Conservation (phyloP, 495 filamentous ascomycete species). For the Sordaria brevicollis region DNA sequence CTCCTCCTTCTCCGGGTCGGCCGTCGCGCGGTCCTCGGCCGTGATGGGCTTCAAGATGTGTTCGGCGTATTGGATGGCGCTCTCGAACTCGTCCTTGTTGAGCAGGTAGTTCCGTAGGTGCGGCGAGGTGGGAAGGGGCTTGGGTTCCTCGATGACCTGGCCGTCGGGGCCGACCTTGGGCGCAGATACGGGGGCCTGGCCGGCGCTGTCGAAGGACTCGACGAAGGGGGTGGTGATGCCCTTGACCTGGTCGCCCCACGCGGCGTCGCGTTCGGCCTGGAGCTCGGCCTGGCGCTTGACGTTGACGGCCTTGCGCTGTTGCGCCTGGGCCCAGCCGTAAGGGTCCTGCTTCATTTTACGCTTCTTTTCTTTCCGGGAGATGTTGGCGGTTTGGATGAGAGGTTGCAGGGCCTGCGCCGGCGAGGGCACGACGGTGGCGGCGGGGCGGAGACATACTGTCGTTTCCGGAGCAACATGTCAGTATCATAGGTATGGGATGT, state of each 20-base stretch:
- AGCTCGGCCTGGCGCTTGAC: conserved; percentile 60
- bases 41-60: conserved; percentile 47
- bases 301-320: conserved; percentile 72
- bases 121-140: conserved; percentile 30
- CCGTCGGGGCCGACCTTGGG: conserved; percentile 27
- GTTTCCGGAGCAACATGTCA: conserved; percentile 4
- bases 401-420: conserved; percentile 26
- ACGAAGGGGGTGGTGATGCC: conserved; percentile 74
- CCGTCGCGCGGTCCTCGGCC: conserved; percentile 20
- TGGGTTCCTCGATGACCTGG: conserved; percentile 20
- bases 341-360: conserved; percentile 48
- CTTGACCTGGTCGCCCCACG: conserved; percentile 64
- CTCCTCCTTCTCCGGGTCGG: conserved; percentile 38
- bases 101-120: conserved; percentile 67
- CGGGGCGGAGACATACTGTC: conserved; percentile 39
- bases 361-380: conserved; percentile 35
- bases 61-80: conserved; percentile 53
- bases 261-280: conserved; percentile 45
- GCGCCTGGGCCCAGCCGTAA: conserved; percentile 59
- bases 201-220: conserved; percentile 61
- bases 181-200: conserved; percentile 25
- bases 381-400: conserved; percentile 39
- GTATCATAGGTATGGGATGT: conserved; percentile 4
- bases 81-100: conserved; percentile 48
- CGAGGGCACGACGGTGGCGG: conserved; percentile 19